A percentile compares a stretch with the other conserved stretches of the same genome.
These are phyloP conservation scores for Lycium ferocissimum DNA, from an alignment of 257 asterid genomes.

Conservation along the genomic window DNA sequence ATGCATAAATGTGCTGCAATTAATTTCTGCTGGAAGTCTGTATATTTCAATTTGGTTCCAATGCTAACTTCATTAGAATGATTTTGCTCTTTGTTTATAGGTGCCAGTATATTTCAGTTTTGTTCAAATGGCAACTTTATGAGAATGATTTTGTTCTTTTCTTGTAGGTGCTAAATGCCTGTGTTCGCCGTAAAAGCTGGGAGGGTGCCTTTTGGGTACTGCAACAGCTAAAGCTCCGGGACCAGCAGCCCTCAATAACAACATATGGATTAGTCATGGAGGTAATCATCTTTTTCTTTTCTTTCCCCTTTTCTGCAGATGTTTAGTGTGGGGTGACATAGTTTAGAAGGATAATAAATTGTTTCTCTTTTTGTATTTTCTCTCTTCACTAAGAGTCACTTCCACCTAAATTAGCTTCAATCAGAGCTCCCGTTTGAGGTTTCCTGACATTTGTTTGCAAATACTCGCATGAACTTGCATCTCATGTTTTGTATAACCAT, in stretches of 20 bases:
- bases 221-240: conserved; percentile 71
- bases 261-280: conserved; percentile 96
- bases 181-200: conserved; percentile 83
- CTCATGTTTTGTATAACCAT: not conserved
- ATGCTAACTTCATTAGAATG: not conserved
- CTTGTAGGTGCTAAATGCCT: conserved; percentile 84
- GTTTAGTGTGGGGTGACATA: not conserved
- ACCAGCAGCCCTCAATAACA: conserved; percentile 71
- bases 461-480: not conserved
- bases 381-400: not conserved
- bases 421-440: not conserved
- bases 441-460: not conserved
- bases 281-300: conserved; percentile 48
- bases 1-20: not conserved
- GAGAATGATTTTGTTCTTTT: conserved; percentile 19
- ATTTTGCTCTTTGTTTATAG: conserved; percentile 13
- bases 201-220: conserved; percentile 99
- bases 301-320: not conserved
- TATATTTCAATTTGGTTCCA: not conserved
- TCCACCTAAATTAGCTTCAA: conserved; percentile 11
- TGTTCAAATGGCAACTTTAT: conserved; percentile 9
- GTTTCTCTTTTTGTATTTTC: not conserved
- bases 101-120: not conserved
- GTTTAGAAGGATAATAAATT: not conserved
- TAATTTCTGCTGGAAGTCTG: not conserved